Evolutionary conservation across 139 green algal genomes (phyloP).

Genomic region (Coccomyxa sp.): DNA sequence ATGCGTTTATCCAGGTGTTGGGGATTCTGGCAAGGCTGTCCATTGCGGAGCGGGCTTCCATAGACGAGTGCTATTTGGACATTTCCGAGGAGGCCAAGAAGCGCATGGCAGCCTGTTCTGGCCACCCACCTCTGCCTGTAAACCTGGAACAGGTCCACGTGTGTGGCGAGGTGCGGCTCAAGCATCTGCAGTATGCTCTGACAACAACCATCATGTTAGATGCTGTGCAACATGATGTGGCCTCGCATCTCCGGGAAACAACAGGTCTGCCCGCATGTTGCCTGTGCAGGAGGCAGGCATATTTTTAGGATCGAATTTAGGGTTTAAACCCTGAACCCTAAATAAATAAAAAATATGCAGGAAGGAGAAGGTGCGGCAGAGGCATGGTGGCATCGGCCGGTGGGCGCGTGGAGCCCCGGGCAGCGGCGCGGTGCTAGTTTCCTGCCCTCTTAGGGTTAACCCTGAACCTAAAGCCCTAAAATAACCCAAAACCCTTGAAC

Average conservation of each 20-base stretch:
- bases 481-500: background rate
- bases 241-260: no score
- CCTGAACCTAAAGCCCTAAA: no score
- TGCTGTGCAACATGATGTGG: no score
- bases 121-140: constrained; percentile 21
- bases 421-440: no score
- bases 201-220: no score
- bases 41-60: constrained; percentile 66
- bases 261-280: no score
- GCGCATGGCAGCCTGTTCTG: constrained; percentile 26
- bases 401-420: constrained; percentile 30
- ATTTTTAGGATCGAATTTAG: no score
- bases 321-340: no score
- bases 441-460: no score
- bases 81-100: constrained; percentile 51
- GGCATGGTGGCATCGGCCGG: constrained; percentile 52
- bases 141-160: constrained; percentile 48
- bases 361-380: constrained; percentile 4
- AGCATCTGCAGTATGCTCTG: background rate
- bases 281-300: no score
- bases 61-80: constrained; percentile 83
- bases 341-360: no score
- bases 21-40: constrained; percentile 36
- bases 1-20: constrained; percentile 36
- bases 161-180: constrained; percentile 8